Conservation (phyloP, 2,329 filamentous ascomycete species). For the Calonectria naviculata region DNA sequence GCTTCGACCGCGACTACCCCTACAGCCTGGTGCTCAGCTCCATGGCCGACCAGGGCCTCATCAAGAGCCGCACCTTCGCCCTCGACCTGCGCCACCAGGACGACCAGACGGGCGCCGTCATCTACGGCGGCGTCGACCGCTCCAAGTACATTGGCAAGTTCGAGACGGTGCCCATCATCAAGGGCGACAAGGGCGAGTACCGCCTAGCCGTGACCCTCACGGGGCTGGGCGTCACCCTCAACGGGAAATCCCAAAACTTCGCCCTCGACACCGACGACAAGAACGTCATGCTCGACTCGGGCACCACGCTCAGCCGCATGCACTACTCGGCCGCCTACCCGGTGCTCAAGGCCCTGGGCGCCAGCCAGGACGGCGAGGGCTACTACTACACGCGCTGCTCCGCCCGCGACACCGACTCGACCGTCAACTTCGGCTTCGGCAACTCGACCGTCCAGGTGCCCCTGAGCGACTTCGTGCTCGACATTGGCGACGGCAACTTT, state of each 20-base stretch:
- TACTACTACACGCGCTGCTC: constrained; percentile 59
- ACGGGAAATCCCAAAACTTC: constrained; percentile 35
- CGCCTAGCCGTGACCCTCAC: constrained; percentile 50
- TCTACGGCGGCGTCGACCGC: constrained; percentile 65
- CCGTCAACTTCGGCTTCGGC: constrained; percentile 61
- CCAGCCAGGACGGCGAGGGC: constrained; percentile 51
- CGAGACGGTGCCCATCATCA: constrained; percentile 55
- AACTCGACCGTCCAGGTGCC: constrained; percentile 54
- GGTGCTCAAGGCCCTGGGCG: constrained; percentile 57
- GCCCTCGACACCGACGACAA: constrained; percentile 44
- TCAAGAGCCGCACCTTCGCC: constrained; percentile 61
- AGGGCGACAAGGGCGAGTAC: constrained; percentile 47
- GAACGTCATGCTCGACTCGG: constrained; percentile 63
- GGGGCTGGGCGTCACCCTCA: constrained; percentile 45
- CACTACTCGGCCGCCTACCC: constrained; percentile 54
- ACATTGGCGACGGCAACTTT: constrained; percentile 47
- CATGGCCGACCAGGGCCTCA: constrained; percentile 58
- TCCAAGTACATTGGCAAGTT: constrained; percentile 62
- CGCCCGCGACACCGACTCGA: constrained; percentile 48
- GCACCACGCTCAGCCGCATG: constrained; percentile 61
- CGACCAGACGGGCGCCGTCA: constrained; percentile 57
- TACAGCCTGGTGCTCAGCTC: constrained; percentile 67
- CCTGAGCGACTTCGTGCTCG: constrained; percentile 62
- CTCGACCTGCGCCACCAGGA: constrained; percentile 61
- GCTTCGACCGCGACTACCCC: constrained; percentile 49